Conservation (phyloP, 2,329 filamentous ascomycete genomes). For the Cadophora sp. region DNA sequence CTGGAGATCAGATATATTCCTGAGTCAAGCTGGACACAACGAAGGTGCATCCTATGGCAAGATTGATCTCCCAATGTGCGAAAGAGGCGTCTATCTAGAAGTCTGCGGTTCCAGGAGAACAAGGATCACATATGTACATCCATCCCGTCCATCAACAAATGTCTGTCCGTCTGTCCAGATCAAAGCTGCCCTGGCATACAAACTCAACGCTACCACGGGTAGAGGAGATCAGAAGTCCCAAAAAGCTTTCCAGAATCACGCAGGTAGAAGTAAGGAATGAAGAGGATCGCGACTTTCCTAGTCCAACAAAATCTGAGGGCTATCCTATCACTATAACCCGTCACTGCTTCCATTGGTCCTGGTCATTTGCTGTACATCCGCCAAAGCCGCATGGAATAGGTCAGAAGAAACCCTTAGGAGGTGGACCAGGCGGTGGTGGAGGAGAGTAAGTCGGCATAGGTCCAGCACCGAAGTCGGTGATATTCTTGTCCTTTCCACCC, state of each 20-base stretch:
- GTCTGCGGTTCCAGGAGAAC: background rate
- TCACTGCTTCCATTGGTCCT: background rate
- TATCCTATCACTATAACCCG: background rate
- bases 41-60: no score
- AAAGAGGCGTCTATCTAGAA: no score
- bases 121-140: no score
- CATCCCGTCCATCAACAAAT: no score
- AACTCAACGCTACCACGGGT: background rate
- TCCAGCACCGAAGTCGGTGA: constrained; percentile 3
- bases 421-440: constrained; percentile 1
- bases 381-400: background rate
- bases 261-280: background rate
- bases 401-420: background rate
- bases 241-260: no score
- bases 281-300: background rate
- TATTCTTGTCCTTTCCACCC: background rate
- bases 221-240: no score
- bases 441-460: background rate
- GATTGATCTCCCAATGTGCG: no score
- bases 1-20: background rate
- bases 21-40: no score
- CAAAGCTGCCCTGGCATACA: background rate
- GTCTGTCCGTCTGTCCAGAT: background rate
- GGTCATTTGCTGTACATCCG: background rate
- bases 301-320: background rate